Evolutionary conservation across 2,329 filamentous ascomycete species (phyloP).

Genomic region (Helicocarpus griseus): DNA sequence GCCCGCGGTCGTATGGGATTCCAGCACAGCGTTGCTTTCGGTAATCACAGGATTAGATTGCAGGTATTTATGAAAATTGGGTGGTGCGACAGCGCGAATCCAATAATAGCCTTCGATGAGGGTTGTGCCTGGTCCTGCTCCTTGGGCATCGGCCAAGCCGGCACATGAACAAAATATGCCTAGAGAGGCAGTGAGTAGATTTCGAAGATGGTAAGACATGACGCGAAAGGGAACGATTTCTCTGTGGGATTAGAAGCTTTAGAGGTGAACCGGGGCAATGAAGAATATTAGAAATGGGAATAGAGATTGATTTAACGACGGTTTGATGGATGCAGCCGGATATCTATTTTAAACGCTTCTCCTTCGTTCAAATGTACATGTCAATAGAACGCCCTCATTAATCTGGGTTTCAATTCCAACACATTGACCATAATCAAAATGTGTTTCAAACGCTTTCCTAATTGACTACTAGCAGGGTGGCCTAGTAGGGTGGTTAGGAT

Average conservation of each 20-base stretch:
- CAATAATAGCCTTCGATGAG: conserved; percentile 6
- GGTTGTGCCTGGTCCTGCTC: conserved; percentile 28
- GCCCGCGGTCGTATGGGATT: conserved; percentile 44
- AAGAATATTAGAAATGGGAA: no score
- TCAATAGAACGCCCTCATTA: no score
- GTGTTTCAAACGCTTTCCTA: no score
- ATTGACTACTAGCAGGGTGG: no score
- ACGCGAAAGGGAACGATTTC: no score
- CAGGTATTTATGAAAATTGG: conserved; percentile 50
- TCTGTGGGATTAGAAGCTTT: background rate
- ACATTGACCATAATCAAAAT: no score
- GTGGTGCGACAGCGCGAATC: conserved; percentile 45
- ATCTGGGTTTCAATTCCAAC: no score
- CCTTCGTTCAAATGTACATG: no score
- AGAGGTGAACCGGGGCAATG: no score
- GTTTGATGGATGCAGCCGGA: no score
- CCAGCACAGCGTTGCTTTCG: conserved; percentile 43
- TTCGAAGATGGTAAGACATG: background rate
- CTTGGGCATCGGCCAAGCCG: background rate
- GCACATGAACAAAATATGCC: background rate
- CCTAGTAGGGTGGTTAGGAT: background rate
- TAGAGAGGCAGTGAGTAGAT: background rate
- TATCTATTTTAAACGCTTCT: no score
- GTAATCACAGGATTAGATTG: conserved; percentile 38
- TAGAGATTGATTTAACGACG: no score